Percentiles rank a stretch among this genome's conserved stretches.
Conservation (phyloP, 2,329 filamentous ascomycete species). For the Phyllosticta paracitricarpa region DNA sequence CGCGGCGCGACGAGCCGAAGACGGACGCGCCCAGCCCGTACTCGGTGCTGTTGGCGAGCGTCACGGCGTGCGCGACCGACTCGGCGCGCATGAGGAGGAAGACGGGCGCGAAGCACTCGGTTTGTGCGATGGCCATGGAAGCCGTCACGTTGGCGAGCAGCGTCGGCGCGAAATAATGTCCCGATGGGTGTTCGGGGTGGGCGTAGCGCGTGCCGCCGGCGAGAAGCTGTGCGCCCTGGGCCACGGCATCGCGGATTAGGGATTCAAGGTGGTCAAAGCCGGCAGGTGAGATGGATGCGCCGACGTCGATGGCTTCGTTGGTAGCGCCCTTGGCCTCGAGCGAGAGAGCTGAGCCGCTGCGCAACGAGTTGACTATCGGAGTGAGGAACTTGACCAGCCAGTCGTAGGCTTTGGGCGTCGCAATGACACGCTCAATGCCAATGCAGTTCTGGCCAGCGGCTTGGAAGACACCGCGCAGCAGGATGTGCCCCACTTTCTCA, state of each 20-base stretch:
- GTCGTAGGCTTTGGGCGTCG: conserved; percentile 65
- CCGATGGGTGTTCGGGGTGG: conserved; percentile 65
- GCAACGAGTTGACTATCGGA: conserved; percentile 63
- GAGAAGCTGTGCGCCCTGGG: conserved; percentile 68
- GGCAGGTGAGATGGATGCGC: conserved; percentile 75
- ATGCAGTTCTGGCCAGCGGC: conserved; percentile 96
- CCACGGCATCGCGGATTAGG: conserved; percentile 68
- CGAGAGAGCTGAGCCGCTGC: conserved; percentile 59
- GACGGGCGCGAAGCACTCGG: conserved; percentile 88
- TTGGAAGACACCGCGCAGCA: conserved; percentile 90
- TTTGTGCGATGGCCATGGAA: conserved; percentile 75
- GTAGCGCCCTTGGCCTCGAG: conserved; percentile 25
- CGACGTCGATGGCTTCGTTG: conserved; percentile 55
- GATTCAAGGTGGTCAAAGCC: conserved; percentile 66
- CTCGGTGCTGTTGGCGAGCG: conserved; percentile 69
- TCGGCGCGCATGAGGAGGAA: conserved; percentile 72
- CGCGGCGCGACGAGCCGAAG: conserved; percentile 57
- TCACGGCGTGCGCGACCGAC: conserved; percentile 56
- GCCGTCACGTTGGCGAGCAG: conserved; percentile 82
- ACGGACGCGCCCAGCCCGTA: conserved; percentile 86
- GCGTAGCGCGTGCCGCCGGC: conserved; percentile 62
- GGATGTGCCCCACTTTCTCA: conserved; percentile 63
- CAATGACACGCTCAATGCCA: conserved; percentile 87
- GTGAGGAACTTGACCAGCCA: conserved; percentile 59
- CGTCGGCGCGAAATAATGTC: conserved; percentile 89